Conservation (phyloP, 495 filamentous ascomycete genomes). For the Lasiosphaeria ovina region DNA sequence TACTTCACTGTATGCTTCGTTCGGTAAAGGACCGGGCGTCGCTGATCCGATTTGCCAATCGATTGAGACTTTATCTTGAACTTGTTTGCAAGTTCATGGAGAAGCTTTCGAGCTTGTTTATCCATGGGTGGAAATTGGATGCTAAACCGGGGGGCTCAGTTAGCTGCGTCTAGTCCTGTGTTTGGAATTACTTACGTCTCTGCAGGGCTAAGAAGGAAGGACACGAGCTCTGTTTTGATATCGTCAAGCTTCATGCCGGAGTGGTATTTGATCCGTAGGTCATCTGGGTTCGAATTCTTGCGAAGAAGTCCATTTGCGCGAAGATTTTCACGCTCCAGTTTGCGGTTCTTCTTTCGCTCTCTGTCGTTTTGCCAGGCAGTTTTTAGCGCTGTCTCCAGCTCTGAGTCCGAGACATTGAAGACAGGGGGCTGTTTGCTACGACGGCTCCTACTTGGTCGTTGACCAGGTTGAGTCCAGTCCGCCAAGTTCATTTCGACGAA, state of each 20-base stretch:
- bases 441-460: slow-evolving; percentile 56
- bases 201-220: slow-evolving; percentile 63
- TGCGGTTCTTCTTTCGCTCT: slow-evolving; percentile 75
- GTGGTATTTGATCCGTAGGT: slow-evolving; percentile 69
- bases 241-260: slow-evolving; percentile 68
- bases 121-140: slow-evolving; percentile 82
- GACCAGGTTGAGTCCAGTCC: slow-evolving; percentile 69
- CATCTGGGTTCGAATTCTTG: slow-evolving; percentile 57
- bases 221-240: slow-evolving; percentile 67
- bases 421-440: slow-evolving; percentile 43
- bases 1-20: slow-evolving; percentile 60
- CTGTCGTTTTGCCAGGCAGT: slow-evolving; percentile 72
- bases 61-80: slow-evolving; percentile 83
- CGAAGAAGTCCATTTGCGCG: slow-evolving; percentile 77
- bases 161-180: slow-evolving; percentile 9
- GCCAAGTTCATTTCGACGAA: slow-evolving; percentile 81
- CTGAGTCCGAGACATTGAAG: slow-evolving; percentile 69
- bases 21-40: slow-evolving; percentile 76
- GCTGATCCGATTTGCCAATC: slow-evolving; percentile 64
- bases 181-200: slow-evolving; percentile 54
- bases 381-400: slow-evolving; percentile 62
- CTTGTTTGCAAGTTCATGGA: slow-evolving; percentile 70
- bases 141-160: slow-evolving; percentile 40
- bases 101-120: slow-evolving; percentile 66
- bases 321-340: slow-evolving; percentile 73